Conservation (phyloP, 208 protist species). For the Leishmania gerbilli region DNA sequence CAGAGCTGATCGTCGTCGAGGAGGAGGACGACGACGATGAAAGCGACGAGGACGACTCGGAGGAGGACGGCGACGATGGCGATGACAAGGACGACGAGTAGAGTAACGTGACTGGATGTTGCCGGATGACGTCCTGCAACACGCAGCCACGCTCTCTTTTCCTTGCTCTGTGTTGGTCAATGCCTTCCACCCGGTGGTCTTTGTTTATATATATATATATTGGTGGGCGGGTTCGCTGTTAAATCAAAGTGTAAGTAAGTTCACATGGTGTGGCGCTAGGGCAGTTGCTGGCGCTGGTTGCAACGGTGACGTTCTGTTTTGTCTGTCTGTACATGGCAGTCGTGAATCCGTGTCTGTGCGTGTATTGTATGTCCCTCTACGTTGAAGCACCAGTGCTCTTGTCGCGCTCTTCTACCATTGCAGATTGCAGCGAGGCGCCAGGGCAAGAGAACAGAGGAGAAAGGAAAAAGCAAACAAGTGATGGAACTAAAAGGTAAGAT, state of each 20-base stretch:
- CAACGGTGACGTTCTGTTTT: neutral
- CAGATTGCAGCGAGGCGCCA: neutral
- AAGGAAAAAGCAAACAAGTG: too few species aligned
- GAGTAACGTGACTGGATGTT: neutral
- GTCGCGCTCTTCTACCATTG: neutral
- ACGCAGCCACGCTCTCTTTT: neutral
- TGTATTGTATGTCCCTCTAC: neutral
- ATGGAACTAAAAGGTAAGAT: neutral
- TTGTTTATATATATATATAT: neutral
- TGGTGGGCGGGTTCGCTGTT: neutral
- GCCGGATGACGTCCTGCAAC: neutral
- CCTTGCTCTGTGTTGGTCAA: neutral
- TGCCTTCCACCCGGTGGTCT: neutral
- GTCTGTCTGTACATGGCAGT: neutral
- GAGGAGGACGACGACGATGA: conserved; percentile 79
- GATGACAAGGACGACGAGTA: conserved; percentile 64
- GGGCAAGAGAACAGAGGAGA: neutral
- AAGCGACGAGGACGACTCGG: conserved; percentile 68
- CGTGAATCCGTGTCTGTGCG: neutral
- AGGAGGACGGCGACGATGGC: conserved; percentile 48
- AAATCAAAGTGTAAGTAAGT: neutral
- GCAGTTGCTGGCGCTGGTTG: neutral
- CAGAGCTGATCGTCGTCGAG: conserved; percentile 43
- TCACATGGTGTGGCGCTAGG: neutral
- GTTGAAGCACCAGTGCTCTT: neutral